Evolutionary conservation across 345 rosid genomes (phyloP), one percentile per base, ranked within the genome.

Genomic region (Erucastrum elatum): DNA sequence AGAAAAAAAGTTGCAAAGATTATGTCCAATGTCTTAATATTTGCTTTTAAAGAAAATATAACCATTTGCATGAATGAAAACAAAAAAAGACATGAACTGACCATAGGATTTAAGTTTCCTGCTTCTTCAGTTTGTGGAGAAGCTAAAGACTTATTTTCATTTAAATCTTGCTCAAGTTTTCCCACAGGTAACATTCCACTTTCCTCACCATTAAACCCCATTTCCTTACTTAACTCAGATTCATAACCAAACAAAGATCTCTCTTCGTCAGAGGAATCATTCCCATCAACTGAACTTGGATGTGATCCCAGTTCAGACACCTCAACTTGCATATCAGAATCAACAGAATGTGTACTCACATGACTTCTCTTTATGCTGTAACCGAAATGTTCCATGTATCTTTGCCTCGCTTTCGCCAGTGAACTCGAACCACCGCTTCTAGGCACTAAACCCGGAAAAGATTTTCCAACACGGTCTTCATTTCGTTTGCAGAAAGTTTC

Each of bases 301-400:
- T 93, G 97, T 37, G 99, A 93, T 33, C 96, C 88, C 1, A 81
- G 61, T 81, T 93, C 99, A 4, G 99, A 95, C 64, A 95, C 88
- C 84, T 93, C 99, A 60, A 95, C 97, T 69, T 93, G 98, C 87
- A 95, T 83, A 75, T 93, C 99, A 51, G 99, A 95, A 56, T 94
- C 98, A 62, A 90, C 80, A 4, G 99, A 95, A 65, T 82, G 81
- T 16, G 87, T 68, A 21, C 88, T 85, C 63, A 86, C 84, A 82
- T 86, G 98, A 80, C 85, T 71, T 29, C 76, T 75, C n/a, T 60
- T 68, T 26, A 77, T 68, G 6, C 58, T 66, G 80, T 72, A 85
- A 76, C 85, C 87, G 4, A 80, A 75, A 56, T 70, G 84, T 33
- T 88, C 85, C 58, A 86, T 86, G 33, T 73, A 25, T 72, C 81